Percentiles rank a stretch among this genome's conserved stretches.
Evolutionary conservation across 208 protist genomes (phyloP).

Genomic region (Tritrichomonas foetus): DNA sequence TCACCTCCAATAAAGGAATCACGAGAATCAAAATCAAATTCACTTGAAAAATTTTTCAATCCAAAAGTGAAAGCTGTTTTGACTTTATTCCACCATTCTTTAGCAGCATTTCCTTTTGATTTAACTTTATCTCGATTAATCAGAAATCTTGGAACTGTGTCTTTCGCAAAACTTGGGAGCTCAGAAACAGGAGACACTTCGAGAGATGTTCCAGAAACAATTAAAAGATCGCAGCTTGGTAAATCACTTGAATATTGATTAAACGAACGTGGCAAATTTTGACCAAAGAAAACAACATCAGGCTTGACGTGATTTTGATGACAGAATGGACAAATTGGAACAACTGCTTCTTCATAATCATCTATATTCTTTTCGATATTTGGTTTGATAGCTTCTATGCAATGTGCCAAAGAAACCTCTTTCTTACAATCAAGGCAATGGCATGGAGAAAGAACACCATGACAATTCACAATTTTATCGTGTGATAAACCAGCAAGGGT

Average conservation of each 20-base stretch:
- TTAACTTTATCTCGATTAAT: background rate
- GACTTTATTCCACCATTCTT: background rate
- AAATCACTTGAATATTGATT: background rate
- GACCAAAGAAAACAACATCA: constrained; percentile 23
- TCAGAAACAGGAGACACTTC: background rate
- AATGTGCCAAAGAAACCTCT: background rate
- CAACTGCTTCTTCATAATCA: background rate
- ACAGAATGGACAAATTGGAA: background rate
- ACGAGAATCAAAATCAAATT: background rate
- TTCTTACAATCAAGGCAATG: background rate
- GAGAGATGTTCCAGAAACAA: constrained; percentile 4
- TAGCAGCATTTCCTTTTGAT: background rate
- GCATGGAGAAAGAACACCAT: background rate
- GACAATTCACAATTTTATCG: background rate
- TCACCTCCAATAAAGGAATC: constrained; percentile 29
- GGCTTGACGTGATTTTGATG: background rate
- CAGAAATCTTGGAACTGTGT: background rate
- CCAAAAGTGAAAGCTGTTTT: background rate
- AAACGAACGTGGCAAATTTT: background rate
- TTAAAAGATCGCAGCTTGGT: background rate
- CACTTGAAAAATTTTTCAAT: background rate
- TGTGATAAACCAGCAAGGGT: background rate
- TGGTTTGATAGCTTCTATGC: background rate
- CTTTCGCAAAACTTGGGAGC: background rate
- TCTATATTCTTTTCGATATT: background rate